Evolutionary conservation across 177 flowering plant genomes (phyloP), one percentile per base, ranked within the genome.

Genomic region (Tripterygium wilfordii): DNA sequence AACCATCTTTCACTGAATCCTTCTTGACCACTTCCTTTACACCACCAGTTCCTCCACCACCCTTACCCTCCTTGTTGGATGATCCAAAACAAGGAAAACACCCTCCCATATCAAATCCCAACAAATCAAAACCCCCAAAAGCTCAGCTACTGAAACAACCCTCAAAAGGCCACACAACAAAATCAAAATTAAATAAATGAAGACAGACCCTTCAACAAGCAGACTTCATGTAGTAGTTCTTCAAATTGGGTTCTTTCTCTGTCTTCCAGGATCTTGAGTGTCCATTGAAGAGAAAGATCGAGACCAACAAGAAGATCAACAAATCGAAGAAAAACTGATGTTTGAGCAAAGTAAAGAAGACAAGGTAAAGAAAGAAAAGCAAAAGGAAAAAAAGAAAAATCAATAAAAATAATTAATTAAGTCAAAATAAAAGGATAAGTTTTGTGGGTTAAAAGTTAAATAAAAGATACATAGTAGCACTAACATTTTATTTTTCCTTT

Each of bases 81-180:
- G 92, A 79, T 69, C 82, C 77, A 56, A 81, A 84, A 62, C 88
- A 84, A 9, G 85, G 77, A 51, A 81, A 70, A 61, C 92, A 84
- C 68, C 82, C 74, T 49, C 89, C 88, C 92, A 84, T 84, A 62
- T 68, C 70, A 58, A 68, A 66, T 54, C 62, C 35, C 17, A 54
- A n/a, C n/a, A n/a, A n/a, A n/a, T n/a, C n/a, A n/a, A n/a, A n/a
- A n/a, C n/a, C n/a, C n/a, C n/a, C n/a, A n/a, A n/a, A n/a, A n/a
- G n/a, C n/a, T n/a, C n/a, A n/a, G n/a, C n/a, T n/a, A n/a, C n/a
- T n/a, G n/a, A n/a, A n/a, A n/a, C n/a, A n/a, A n/a, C 29, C 30
- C 31, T 22, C n/a, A 50, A 18, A 19, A 31, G 36, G 35, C 15
- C 49, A n/a, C 45, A 8, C 22, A 13, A 15, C 2, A 19, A 19